Percentiles rank a stretch among this genome's conserved stretches.
Evolutionary conservation across 495 filamentous ascomycete genomes (phyloP).

Genomic region (Annulohypoxylon stygium): DNA sequence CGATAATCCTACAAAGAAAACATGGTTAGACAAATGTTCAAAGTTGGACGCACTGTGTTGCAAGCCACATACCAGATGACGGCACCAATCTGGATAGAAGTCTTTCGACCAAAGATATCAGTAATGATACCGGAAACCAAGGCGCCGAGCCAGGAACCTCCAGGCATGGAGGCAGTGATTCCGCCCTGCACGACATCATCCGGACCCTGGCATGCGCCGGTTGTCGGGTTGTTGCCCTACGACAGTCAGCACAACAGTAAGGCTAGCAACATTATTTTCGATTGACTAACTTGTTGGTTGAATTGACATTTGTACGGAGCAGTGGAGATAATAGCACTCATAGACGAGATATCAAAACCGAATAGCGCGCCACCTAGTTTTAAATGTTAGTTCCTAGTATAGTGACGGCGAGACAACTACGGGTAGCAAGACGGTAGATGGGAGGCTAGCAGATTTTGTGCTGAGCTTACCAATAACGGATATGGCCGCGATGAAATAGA

Average conservation of each 20-base stretch:
- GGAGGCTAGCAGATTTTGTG: slow-evolving; percentile 22
- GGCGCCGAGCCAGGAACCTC: slow-evolving; percentile 80
- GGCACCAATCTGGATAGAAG: slow-evolving; percentile 72
- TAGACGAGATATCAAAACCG: slow-evolving; percentile 86
- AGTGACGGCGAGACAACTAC: not conserved
- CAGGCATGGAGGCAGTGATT: slow-evolving; percentile 79
- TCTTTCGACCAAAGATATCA: slow-evolving; percentile 76
- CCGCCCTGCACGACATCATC: slow-evolving; percentile 66
- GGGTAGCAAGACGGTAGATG: not conserved
- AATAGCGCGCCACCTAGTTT: slow-evolving; percentile 79
- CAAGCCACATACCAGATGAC: slow-evolving; percentile 69
- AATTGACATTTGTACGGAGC: slow-evolving; percentile 75
- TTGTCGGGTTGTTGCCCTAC: slow-evolving; percentile 49
- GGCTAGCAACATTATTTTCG: slow-evolving; percentile 1
- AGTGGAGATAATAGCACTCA: slow-evolving; percentile 79
- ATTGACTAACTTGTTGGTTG: slow-evolving; percentile 60
- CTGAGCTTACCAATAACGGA: slow-evolving; percentile 68
- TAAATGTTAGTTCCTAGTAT: slow-evolving; percentile 43
- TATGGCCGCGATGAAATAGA: slow-evolving; percentile 80
- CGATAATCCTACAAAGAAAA: slow-evolving; percentile 57
- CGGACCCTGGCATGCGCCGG: slow-evolving; percentile 62
- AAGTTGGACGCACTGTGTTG: not conserved
- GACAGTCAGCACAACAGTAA: slow-evolving; percentile 38
- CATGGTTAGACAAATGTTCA: slow-evolving; percentile 29
- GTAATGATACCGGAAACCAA: slow-evolving; percentile 75